These are phyloP conservation scores for Elsinoe fawcettii DNA, from an alignment of 2,329 filamentous ascomycete species.

Conservation along the genomic window DNA sequence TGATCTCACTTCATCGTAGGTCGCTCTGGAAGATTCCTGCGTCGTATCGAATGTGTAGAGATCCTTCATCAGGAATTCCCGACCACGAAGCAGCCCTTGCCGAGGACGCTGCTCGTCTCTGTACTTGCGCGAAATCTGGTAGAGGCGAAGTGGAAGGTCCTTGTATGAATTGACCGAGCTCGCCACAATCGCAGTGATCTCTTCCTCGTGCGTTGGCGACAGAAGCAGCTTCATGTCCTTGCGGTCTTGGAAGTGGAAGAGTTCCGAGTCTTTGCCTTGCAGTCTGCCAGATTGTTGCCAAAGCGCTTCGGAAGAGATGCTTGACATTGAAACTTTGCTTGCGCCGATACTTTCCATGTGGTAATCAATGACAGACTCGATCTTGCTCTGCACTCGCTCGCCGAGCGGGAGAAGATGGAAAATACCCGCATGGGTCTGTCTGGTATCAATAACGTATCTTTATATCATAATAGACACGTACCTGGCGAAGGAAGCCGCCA, in stretches of 20 bases:
- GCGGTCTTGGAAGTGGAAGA: slow-evolving; percentile 74
- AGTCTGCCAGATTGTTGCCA: slow-evolving; percentile 81
- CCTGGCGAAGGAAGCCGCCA: slow-evolving; percentile 40
- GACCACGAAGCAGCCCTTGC: slow-evolving; percentile 75
- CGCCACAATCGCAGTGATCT: slow-evolving; percentile 77
- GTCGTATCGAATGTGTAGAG: slow-evolving; percentile 87
- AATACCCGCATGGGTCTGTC: slow-evolving; percentile 72
- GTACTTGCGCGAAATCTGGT: slow-evolving; percentile 91
- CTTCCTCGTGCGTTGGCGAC: slow-evolving; percentile 91
- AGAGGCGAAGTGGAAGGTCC: slow-evolving; percentile 74
- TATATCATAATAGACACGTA: slow-evolving; percentile 20
- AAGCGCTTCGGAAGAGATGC: slow-evolving; percentile 73
- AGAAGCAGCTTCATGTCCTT: slow-evolving; percentile 68
- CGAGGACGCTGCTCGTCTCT: slow-evolving; percentile 84
- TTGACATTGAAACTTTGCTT: slow-evolving; percentile 74
- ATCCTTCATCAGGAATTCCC: slow-evolving; percentile 97
- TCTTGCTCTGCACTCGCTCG: slow-evolving; percentile 76
- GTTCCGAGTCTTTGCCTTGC: slow-evolving; percentile 54
- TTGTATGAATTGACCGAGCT: slow-evolving; percentile 72
- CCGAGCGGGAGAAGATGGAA: slow-evolving; percentile 90
- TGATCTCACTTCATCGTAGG: slow-evolving; percentile 65
- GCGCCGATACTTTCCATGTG: slow-evolving; percentile 71
- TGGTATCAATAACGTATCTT: slow-evolving; percentile 44
- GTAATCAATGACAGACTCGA: slow-evolving; percentile 77
- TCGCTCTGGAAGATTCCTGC: slow-evolving; percentile 60